Evolutionary conservation across 2,329 filamentous ascomycete species (phyloP), one percentile per base, ranked within the genome.

Genomic region (Alternaria sp.): DNA sequence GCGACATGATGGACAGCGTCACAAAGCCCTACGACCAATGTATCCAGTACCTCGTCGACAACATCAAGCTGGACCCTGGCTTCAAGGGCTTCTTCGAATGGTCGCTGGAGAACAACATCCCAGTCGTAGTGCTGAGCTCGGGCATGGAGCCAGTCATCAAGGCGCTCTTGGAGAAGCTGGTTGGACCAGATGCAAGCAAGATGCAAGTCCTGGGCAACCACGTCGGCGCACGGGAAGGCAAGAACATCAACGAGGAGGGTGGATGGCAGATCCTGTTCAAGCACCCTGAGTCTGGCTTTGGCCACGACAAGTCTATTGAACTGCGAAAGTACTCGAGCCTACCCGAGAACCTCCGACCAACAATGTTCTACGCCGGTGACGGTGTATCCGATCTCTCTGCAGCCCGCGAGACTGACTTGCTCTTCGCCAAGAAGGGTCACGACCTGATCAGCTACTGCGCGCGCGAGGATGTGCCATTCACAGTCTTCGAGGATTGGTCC

Each of bases 301-400:
- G 96, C n/a, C 96, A 99, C 78, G 95, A 99, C 86, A 99, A 99
- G 87, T 94, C 91, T 25, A 85, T 95, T 58, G 93, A 96, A 78
- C 93, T 99, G 74, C 89, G 92, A 69, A 93, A 93, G 55, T 98
- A 98, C 82, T 90, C 91, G 3, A 85, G 88, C 25, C 85, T 97
- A 46, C 89, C 92, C 0, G 84, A 84, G 14, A 79, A 84, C 30
- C 82, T 91, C 74, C 87, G 94, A 45, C 96, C 96, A 3, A 90
- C 89, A 43, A 88, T 98, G 82, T 93, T 98, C 80, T 99, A 99
- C 75, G 95, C 96, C 30, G 96, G 96, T 6, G 68, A 70, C 43
- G 68, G 68, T n/a, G 68, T 70, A 9, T 69, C 66, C 2, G 68
- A 70, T 46, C 60, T 70, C 11, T 67, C 92, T 25, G 96, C 95